Conservation (phyloP, 1,284 basidiomycete species). For the Meira miltonrushii region DNA sequence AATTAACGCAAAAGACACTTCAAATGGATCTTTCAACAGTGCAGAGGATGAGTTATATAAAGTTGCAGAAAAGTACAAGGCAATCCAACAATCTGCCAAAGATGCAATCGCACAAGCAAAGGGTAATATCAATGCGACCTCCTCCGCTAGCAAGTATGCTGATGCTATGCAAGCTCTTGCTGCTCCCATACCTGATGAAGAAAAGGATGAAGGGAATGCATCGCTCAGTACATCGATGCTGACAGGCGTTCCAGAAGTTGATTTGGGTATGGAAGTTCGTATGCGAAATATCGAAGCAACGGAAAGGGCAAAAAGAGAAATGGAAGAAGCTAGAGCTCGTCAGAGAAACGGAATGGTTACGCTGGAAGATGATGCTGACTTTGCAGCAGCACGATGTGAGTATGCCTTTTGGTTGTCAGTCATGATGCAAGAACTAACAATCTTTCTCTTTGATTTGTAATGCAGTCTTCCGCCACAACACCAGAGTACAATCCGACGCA, state of each 20-base stretch:
- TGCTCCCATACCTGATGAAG: conserved; percentile 60
- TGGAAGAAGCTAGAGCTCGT: conserved; percentile 63
- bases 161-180: not conserved
- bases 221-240: conserved; percentile 89
- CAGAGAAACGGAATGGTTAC: conserved; percentile 56
- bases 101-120: conserved; percentile 4
- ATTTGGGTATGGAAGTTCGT: conserved; percentile 89
- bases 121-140: conserved; percentile 6
- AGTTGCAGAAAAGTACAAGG: conserved; percentile 64
- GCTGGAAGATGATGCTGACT: conserved; percentile 68
- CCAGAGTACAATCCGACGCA: conserved; percentile 72
- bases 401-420: not conserved
- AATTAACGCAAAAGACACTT: not conserved
- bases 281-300: conserved; percentile 94
- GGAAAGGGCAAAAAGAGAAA: conserved; percentile 81
- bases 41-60: conserved; percentile 77
- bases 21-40: conserved; percentile 54
- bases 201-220: conserved; percentile 79
- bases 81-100: conserved; percentile 43
- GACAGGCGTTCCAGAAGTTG: conserved; percentile 88
- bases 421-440: not conserved
- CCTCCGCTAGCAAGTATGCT: too few species aligned
- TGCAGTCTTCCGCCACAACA: conserved; percentile 67
- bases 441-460: not conserved
- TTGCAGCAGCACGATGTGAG: conserved; percentile 67